phyloP scores from a whole-genome alignment of 2,329 filamentous ascomycete species.

The Alternaria consortialis region DNA sequence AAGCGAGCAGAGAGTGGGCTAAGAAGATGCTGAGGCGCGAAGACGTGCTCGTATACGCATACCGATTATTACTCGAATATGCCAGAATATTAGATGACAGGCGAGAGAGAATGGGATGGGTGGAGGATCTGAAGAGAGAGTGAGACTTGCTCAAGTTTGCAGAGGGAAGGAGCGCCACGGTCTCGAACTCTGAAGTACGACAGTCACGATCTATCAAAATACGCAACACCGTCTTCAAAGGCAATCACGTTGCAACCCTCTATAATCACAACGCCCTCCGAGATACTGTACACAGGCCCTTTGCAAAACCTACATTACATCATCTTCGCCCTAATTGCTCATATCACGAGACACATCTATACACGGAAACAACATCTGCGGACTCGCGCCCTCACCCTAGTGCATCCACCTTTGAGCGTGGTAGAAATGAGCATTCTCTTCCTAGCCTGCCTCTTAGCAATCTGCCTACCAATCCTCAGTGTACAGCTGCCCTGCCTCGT shows the following conservation, averaged over 20 bases:
- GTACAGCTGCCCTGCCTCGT: slow-evolving; percentile 31
- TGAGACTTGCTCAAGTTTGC: neutral
- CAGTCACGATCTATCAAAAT: neutral
- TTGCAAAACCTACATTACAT: neutral
- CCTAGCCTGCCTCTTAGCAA: slow-evolving; percentile 29
- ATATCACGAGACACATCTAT: neutral
- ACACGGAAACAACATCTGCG: neutral
- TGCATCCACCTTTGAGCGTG: neutral
- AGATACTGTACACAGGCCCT: neutral
- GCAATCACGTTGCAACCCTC: neutral
- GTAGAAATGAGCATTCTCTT: slow-evolving; percentile 25
- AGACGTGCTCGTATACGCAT: slow-evolving; percentile 77
- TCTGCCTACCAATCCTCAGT: slow-evolving; percentile 34
- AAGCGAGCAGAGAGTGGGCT: slow-evolving; percentile 72
- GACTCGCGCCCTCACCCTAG: neutral
- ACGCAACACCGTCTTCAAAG: neutral
- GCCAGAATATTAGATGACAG: slow-evolving; percentile 40
- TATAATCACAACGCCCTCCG: no score
- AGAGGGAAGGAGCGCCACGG: neutral
- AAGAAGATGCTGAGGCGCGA: slow-evolving; percentile 72
- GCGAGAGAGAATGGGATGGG: neutral
- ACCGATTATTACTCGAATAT: slow-evolving; percentile 64
- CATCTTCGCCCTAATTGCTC: neutral
- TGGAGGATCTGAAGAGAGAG: neutral
- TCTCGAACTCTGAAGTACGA: neutral